Base-by-base conservation (phyloP, 495 filamentous ascomycete genomes). In the Choiromyces venosus region DNA sequence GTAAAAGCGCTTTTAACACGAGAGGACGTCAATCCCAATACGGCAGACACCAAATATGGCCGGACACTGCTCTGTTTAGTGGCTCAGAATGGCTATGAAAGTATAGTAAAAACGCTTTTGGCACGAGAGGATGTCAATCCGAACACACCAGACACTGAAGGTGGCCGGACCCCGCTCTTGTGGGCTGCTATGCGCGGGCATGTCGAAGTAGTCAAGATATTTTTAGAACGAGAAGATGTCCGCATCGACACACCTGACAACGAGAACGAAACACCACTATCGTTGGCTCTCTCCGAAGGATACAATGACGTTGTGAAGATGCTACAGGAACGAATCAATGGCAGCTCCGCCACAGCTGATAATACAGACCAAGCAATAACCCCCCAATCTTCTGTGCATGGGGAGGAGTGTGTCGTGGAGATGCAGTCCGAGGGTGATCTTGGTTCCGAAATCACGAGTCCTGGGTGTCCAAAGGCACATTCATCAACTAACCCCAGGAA, bases 11-110 rank as follows among this genome's bases (percentile, higher is more conserved):
- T 72, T 33, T 37, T 74, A 35, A 39, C 36, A 1, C 72, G 52
- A 19, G 40, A 66, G 37, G 72, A 66, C 37, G 72, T 74, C 40
- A 25, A 74, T 61, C 44, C 25, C 18, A 56, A 80, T 18, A 14
- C 56, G 4, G 67, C 38, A 61, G 65, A 74, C 66, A 61, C 2
- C 16, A 66, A 33, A 4, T 68, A 71, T 36, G 71, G 75, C 25
- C 74, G 73, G 65, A 79, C 81, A 25, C 79, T 81, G 37, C 76
- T 81, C 82, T 76, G 18, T n/a, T 82, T 70, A 74, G 84, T 83
- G n/a, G 82, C 83, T 35, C 73, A 70, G 68, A 72, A 73, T 25
- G 84, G 83, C 12, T 79, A 86, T 71, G 75, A 82, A 40, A 80
- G 67, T 12, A 72, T 86, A 71, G 85, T 76, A 12, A 33, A 18